phyloP scores from a whole-genome alignment of 768 basidiomycete species.

The Coprinopsis strossmayeri region DNA sequence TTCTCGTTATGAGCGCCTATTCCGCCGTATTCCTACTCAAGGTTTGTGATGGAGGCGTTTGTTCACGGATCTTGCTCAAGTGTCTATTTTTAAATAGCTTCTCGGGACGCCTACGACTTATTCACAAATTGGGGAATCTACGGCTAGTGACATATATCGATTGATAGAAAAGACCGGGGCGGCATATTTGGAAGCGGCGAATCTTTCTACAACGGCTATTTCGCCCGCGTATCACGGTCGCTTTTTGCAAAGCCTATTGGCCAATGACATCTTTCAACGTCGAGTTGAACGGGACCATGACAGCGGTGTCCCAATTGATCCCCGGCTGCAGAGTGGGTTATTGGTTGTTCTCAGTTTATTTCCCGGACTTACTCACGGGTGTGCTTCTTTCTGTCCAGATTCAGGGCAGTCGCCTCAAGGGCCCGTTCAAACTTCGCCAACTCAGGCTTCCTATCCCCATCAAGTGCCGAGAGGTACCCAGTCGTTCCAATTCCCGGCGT shows the following conservation, averaged over 20 bases:
- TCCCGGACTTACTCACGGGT: conserved; percentile 11
- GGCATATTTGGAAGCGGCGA: conserved; percentile 70
- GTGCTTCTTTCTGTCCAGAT: conserved; percentile 8
- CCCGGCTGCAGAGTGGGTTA: conserved; percentile 46
- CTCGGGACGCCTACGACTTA: conserved; percentile 57
- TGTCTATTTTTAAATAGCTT: too few relatives aligned
- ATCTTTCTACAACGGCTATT: conserved; percentile 51
- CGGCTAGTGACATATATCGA: conserved; percentile 56
- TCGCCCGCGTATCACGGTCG: conserved; percentile 74
- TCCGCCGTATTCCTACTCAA: conserved; percentile 74
- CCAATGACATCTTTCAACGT: conserved; percentile 52
- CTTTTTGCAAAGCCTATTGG: conserved; percentile 66
- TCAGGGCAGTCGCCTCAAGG: conserved; percentile 20
- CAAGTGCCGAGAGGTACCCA: conserved; percentile 28
- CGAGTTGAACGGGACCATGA: conserved; percentile 35
- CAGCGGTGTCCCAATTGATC: conserved; percentile 43
- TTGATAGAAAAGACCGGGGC: conserved; percentile 67
- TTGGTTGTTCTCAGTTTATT: conserved; percentile 10
- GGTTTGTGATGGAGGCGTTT: too few relatives aligned
- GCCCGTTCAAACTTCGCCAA: conserved; percentile 21
- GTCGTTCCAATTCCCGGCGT: conserved; percentile 36
- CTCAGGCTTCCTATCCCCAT: conserved; percentile 28
- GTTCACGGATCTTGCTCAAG: too few relatives aligned
- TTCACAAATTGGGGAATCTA: conserved; percentile 52
- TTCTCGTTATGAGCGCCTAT: conserved; percentile 83